Evolutionary conservation across 257 asterid species (phyloP).

Genomic region (Coffea canephora): DNA sequence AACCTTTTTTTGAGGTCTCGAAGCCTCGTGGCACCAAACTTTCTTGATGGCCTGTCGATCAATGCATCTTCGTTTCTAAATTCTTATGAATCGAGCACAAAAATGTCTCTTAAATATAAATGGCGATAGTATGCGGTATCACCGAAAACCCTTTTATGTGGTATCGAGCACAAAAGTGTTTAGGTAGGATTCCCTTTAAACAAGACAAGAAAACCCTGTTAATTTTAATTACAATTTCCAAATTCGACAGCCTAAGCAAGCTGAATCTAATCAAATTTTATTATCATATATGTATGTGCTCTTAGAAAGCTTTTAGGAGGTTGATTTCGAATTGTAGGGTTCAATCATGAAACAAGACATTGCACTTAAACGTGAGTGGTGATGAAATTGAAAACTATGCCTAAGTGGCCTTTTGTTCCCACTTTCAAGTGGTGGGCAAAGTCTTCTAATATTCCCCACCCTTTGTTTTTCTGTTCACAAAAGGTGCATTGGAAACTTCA

Average conservation of each 20-base stretch:
- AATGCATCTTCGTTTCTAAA: neutral
- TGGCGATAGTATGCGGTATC: neutral
- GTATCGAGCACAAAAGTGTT: no score
- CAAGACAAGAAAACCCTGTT: neutral
- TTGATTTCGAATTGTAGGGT: neutral
- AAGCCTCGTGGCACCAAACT: constrained; percentile 38
- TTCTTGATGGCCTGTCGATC: neutral
- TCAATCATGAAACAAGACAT: neutral
- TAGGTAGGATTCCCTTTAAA: neutral
- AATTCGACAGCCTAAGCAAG: neutral
- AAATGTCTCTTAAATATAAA: neutral
- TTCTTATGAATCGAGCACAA: neutral
- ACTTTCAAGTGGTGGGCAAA: neutral
- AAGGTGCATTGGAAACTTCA: no score
- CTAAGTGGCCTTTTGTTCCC: neutral
- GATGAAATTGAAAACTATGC: neutral
- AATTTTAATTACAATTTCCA: neutral
- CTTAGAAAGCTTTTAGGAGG: neutral
- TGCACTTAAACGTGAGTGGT: neutral
- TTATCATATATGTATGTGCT: no score
- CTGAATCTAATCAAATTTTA: no score
- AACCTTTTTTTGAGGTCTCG: constrained; percentile 16
- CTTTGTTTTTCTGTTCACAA: no score
- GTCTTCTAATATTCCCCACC: no score
- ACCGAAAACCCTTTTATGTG: no score